phyloP scores from a whole-genome alignment of 2,329 filamentous ascomycete species.

The Xylariaceae sp. region DNA sequence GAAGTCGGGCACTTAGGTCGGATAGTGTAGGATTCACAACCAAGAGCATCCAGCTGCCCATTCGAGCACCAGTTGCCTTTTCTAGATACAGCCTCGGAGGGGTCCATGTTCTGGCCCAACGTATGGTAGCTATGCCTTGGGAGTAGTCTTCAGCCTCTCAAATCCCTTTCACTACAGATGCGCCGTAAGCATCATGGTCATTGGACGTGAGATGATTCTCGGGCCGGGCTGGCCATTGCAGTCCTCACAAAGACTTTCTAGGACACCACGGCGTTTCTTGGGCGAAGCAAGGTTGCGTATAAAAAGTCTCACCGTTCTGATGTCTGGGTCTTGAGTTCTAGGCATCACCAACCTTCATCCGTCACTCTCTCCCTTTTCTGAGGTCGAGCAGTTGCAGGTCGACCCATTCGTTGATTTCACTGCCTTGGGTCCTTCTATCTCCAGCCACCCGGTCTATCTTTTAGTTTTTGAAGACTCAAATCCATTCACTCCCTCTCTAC shows the following conservation, averaged over 20 bases:
- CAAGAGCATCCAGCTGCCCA: not conserved
- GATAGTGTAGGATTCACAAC: too few relatives aligned
- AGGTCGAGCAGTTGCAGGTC: conserved; percentile 5
- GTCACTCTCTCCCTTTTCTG: conserved; percentile 1
- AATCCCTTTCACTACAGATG: conserved; percentile 1
- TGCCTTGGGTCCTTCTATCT: not conserved
- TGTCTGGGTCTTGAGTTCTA: not conserved
- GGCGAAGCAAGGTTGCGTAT: conserved; percentile 9
- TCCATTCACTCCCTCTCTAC: conserved; percentile 2
- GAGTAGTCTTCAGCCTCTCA: conserved; percentile 1
- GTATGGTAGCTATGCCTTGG: too few relatives aligned
- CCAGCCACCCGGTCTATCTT: not conserved
- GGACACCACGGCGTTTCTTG: not conserved
- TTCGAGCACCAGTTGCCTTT: conserved; percentile 1
- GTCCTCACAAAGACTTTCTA: not conserved
- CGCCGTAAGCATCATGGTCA: conserved; percentile 12
- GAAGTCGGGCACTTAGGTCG: too few relatives aligned
- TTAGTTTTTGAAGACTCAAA: not conserved
- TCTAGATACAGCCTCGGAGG: conserved; percentile 1
- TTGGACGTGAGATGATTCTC: conserved; percentile 13
- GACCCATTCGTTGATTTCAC: conserved; percentile 6
- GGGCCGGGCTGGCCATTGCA: conserved; percentile 1
- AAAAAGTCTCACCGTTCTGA: conserved; percentile 8
- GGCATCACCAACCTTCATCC: conserved; percentile 8
- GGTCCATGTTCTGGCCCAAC: not conserved